Base-by-base conservation (phyloP, 768 basidiomycete genomes). In the Cystobasidium ongulense region DNA sequence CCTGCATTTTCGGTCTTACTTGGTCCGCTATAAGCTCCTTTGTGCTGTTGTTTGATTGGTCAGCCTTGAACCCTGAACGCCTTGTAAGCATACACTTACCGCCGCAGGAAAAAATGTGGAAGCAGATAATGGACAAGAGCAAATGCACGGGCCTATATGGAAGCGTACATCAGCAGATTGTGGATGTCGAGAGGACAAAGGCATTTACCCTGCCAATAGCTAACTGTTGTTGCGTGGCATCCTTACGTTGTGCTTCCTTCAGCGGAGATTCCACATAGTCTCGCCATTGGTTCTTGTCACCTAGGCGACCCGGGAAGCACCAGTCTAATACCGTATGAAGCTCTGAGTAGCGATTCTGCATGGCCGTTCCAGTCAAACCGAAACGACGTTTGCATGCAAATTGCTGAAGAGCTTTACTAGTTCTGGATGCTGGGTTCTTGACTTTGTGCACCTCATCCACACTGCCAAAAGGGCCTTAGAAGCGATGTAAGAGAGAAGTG, bases 281-380 rank as follows among this genome's bases (percentile, higher is more conserved):
- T 53, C 87, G 85, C 92, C 93, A 98, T 75, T 97, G 87, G 36
- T 84, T 84, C 31, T 82, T 79, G 0, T 86, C 87, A 0, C 94
- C 95, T 10, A 95, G 80, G 29, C 83, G 82, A 0, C 88, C 90
- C 0, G 92, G 92, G 74, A 88, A 89, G n/a, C 89, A 89, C 90
- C 92, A 97, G 79, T 95, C 87, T 36, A 97, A 82, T 38, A 99
- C 87, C 0, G 91, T 90, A 90, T 92, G 94, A 77, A 97, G 83
- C 80, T 98, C 95, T 52, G 86, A 85, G 79, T 94, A 93, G 0
- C 87, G 86, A 77, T 97, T 99, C 79, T 98, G 95, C 39, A 89
- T 85, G 10, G 87, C 85, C n/a, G 85, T 86, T 5, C 80, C 80
- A 54, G 93, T 96, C 54, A 98, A 83, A 0, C 92, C 95, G 77